Evolutionary conservation across 2,329 filamentous ascomycete species (phyloP).

Genomic region (Stachybotrys chartarum): DNA sequence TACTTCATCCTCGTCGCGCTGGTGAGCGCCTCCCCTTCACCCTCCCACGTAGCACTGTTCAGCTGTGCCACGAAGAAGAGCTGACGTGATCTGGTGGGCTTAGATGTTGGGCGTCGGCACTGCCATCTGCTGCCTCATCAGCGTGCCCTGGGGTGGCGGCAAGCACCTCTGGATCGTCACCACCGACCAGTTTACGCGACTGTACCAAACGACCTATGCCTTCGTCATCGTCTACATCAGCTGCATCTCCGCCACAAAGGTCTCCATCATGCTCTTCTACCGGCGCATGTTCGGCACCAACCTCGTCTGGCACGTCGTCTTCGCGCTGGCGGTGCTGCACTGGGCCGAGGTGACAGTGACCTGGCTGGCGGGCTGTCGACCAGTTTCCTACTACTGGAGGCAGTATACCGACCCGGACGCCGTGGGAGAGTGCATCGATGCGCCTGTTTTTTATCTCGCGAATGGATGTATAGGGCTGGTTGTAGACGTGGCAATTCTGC

Average conservation of each 20-base stretch:
- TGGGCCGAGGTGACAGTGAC: not conserved
- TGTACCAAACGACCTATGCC: slow-evolving; percentile 1
- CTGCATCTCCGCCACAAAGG: not conserved
- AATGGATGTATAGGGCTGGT: slow-evolving; percentile 1
- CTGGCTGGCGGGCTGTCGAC: slow-evolving; percentile 1
- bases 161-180: slow-evolving; percentile 1
- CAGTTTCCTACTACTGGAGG: slow-evolving; percentile 2
- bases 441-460: not conserved
- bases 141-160: not conserved
- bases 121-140: slow-evolving; percentile 1
- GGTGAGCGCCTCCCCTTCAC: not conserved
- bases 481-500: slow-evolving; percentile 1
- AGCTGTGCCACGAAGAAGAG: too few relatives aligned
- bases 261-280: slow-evolving; percentile 1
- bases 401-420: not conserved
- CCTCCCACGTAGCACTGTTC: not conserved
- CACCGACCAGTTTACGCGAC: not conserved
- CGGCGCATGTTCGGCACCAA: not conserved
- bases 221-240: slow-evolving; percentile 1
- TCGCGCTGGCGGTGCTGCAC: not conserved
- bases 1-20: not conserved
- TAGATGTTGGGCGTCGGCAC: not conserved
- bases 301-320: not conserved
- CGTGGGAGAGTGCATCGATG: not conserved
- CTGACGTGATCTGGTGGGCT: too few relatives aligned